These are phyloP conservation scores for Phlebiopsis flavidoalba DNA, from an alignment of 768 basidiomycete species.

Conservation along the genomic window DNA sequence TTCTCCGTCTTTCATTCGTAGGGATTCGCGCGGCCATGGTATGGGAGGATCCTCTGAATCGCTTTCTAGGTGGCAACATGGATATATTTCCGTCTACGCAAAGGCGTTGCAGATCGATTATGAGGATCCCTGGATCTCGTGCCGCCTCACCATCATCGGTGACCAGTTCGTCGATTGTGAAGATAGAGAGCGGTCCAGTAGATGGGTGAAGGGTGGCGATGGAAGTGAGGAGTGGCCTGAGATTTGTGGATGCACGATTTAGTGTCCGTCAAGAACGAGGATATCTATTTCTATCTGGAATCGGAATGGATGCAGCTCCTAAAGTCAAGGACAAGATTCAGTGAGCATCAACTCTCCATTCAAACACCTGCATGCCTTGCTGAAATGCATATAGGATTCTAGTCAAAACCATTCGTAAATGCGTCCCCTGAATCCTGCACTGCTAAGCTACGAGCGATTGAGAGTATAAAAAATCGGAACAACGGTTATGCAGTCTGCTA, in stretches of 20 bases:
- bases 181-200: conserved; percentile 33
- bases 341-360: conserved; percentile 33
- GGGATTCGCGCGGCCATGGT: conserved; percentile 84
- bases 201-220: conserved; percentile 36
- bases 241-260: conserved; percentile 93
- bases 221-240: conserved; percentile 58
- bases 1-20: conserved; percentile 86
- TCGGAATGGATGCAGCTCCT: conserved; percentile 67
- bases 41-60: conserved; percentile 95
- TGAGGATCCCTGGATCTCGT: conserved; percentile 94
- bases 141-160: conserved; percentile 79
- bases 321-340: conserved; percentile 77
- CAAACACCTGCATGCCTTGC: background rate
- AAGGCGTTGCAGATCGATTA: conserved; percentile 84
- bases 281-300: conserved; percentile 95
- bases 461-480: too few relatives aligned
- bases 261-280: conserved; percentile 91
- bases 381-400: conserved; percentile 37
- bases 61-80: conserved; percentile 87
- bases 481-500: too few relatives aligned
- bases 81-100: conserved; percentile 89
- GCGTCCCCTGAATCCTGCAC: too few relatives aligned
- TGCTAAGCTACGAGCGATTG: too few relatives aligned
- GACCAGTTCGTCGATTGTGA: conserved; percentile 81
- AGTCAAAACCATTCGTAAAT: conserved; percentile 74